A percentile compares a stretch with the other conserved stretches of the same genome.
These are phyloP conservation scores for Phytophthora crassamura DNA, from an alignment of 352 stramenopile species.

Conservation along the genomic window DNA sequence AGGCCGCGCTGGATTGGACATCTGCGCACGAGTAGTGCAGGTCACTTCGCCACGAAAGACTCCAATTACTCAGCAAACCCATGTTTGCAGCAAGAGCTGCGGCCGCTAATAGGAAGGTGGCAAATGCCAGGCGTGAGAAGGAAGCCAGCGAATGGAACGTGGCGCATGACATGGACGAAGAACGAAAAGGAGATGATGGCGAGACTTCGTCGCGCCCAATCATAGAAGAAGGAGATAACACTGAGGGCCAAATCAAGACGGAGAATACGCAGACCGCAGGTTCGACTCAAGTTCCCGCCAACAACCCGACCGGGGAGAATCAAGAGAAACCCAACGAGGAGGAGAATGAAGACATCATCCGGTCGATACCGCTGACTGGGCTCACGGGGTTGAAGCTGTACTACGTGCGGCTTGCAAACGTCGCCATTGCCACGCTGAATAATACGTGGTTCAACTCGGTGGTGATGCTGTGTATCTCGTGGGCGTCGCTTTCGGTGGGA, in stretches of 20 bases:
- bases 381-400: constrained; percentile 37
- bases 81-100: constrained; percentile 39
- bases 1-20: constrained; percentile 5
- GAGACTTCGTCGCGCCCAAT: background rate
- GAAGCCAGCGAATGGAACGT: constrained; percentile 35
- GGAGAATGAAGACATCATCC: constrained; percentile 34
- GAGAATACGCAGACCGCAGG: background rate
- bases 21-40: background rate
- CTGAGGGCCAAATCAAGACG: constrained; percentile 2
- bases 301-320: constrained; percentile 1
- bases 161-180: constrained; percentile 21
- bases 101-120: constrained; percentile 30
- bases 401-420: constrained; percentile 53
- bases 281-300: background rate
- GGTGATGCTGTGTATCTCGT: constrained; percentile 82
- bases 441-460: constrained; percentile 68
- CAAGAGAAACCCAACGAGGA: constrained; percentile 16
- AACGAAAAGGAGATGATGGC: background rate
- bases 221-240: background rate
- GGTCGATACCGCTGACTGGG: constrained; percentile 40
- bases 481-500: constrained; percentile 81
- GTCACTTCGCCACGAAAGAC: background rate
- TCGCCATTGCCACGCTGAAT: constrained; percentile 49
- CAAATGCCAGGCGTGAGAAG: constrained; percentile 24
- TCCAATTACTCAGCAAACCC: constrained; percentile 7